Conservation (phyloP, 2,329 filamentous ascomycete genomes). For the Lojkania enalia region DNA sequence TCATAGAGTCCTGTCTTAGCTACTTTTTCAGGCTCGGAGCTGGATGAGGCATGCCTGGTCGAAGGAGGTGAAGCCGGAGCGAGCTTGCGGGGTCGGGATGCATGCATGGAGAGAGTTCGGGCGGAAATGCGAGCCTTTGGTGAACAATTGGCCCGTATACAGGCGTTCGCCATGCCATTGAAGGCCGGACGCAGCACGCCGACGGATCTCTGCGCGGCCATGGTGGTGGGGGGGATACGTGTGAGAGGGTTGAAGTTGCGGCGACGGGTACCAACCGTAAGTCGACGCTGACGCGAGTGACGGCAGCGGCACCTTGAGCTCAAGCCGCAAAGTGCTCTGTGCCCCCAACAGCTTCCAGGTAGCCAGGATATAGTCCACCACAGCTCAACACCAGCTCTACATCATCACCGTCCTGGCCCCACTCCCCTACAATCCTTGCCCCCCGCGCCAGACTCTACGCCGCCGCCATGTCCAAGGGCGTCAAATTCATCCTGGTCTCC, state of each 20-base stretch:
- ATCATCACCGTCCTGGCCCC: constrained; percentile 11
- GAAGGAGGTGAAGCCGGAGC: constrained; percentile 17
- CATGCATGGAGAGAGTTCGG: constrained; percentile 20
- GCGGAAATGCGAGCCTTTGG: constrained; percentile 17
- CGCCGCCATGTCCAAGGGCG: constrained; percentile 48
- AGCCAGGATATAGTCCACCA: constrained; percentile 19
- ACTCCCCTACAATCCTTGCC: constrained; percentile 7
- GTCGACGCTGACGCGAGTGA: constrained; percentile 19
- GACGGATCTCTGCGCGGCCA: constrained; percentile 35
- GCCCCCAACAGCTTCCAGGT: constrained; percentile 20
- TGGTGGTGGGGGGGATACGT: constrained; percentile 18
- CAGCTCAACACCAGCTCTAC: constrained; percentile 16
- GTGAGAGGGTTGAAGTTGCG: constrained; percentile 3
- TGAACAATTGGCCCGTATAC: constrained; percentile 17
- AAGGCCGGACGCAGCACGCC: constrained; percentile 26
- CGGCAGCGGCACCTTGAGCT: constrained; percentile 20
- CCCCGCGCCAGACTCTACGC: constrained; percentile 13
- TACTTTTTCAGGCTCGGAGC: constrained; percentile 34
- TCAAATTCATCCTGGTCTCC: constrained; percentile 84
- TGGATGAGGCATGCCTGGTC: constrained; percentile 36
- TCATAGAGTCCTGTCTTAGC: constrained; percentile 75
- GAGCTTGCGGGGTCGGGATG: constrained; percentile 32
- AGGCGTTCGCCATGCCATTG: constrained; percentile 26
- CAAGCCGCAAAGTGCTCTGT: constrained; percentile 16
- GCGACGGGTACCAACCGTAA: constrained; percentile 18